phyloP scores from a whole-genome alignment of 129 eudicot genomes.

The Flaveria linearis region DNA sequence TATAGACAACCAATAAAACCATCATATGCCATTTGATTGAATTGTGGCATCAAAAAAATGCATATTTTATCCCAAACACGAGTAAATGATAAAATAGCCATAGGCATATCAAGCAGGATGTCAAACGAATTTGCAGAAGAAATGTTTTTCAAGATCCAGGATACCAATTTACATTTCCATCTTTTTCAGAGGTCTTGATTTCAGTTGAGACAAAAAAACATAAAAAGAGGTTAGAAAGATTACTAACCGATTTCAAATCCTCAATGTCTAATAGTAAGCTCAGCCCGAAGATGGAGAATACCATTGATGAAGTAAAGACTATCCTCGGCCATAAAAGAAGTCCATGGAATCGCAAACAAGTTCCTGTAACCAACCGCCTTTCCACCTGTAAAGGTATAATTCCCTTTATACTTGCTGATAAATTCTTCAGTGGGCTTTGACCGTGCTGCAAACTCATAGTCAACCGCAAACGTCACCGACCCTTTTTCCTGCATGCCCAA shows the following conservation, averaged over 20 bases:
- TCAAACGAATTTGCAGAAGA: background rate
- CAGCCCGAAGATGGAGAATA: conserved; percentile 70
- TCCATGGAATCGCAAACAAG: conserved; percentile 73
- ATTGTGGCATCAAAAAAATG: background rate
- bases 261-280: conserved; percentile 64
- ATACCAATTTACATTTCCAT: conserved; percentile 29
- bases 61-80: background rate
- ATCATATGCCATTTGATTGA: too few relatives aligned
- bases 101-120: background rate
- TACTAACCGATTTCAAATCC: conserved; percentile 27
- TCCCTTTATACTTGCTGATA: conserved; percentile 72
- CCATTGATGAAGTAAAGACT: conserved; percentile 68
- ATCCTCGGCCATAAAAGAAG: conserved; percentile 71
- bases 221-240: background rate
- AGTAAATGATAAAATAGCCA: background rate
- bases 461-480: conserved; percentile 69
- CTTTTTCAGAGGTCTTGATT: conserved; percentile 7
- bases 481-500: conserved; percentile 87
- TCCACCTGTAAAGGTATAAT: conserved; percentile 75
- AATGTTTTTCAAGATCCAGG: conserved; percentile 1
- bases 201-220: background rate
- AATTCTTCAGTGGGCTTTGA: conserved; percentile 74
- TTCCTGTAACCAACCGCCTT: conserved; percentile 85
- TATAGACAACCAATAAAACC: too few relatives aligned
- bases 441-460: conserved; percentile 78